phyloP scores from a whole-genome alignment of 2,329 filamentous ascomycete genomes.

The Immersiporthe knoxdaviesiana region DNA sequence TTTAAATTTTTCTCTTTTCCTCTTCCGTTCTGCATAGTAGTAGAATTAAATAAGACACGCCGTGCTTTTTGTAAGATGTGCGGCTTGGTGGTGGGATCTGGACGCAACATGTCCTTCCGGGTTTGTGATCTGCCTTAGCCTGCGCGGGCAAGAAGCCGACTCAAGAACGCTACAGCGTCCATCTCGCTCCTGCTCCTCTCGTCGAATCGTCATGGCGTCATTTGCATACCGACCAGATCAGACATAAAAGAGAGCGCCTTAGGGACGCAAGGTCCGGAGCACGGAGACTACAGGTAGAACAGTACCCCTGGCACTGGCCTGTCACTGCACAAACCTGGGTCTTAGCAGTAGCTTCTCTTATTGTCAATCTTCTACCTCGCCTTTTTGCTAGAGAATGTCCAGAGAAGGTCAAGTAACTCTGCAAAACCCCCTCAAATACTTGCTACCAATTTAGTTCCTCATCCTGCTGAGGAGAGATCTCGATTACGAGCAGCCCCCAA shows the following conservation, averaged over 20 bases:
- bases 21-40: neutral
- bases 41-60: neutral
- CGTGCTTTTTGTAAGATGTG: neutral
- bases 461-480: neutral
- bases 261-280: neutral
- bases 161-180: neutral
- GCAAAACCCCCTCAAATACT: neutral
- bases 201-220: neutral
- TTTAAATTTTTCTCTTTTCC: neutral
- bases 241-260: neutral
- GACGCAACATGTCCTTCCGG: neutral
- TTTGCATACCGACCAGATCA: neutral
- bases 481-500: neutral
- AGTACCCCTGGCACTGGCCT: neutral
- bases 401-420: neutral
- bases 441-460: neutral
- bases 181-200: neutral
- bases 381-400: neutral
- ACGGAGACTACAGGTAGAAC: neutral
- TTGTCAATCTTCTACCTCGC: neutral
- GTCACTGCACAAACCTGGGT: neutral
- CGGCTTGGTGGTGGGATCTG: neutral
- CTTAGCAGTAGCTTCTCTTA: neutral
- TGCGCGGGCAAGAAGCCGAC: neutral
- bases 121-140: neutral